phyloP scores from a whole-genome alignment of 495 filamentous ascomycete species.

The Aspergillus homomorphus region DNA sequence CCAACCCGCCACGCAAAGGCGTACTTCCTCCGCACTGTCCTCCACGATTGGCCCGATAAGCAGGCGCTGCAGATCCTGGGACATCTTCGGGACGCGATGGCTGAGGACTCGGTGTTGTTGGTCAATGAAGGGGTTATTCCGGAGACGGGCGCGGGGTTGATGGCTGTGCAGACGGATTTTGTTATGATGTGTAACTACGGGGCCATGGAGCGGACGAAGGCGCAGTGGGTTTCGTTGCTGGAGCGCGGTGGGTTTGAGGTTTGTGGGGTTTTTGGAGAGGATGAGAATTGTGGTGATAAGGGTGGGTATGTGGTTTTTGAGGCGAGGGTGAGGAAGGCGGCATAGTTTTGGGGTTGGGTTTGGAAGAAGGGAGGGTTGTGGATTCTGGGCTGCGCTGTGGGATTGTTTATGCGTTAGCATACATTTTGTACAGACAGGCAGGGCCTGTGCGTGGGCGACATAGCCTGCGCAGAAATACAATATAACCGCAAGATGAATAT shows the following conservation, averaged over 20 bases:
- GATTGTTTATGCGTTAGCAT: too few relatives aligned
- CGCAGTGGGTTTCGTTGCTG: slow-evolving; percentile 21
- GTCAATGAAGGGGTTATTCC: slow-evolving; percentile 37
- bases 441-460: too few relatives aligned
- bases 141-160: slow-evolving; percentile 10
- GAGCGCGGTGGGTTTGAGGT: slow-evolving; percentile 57
- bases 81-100: slow-evolving; percentile 40
- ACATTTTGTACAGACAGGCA: too few relatives aligned
- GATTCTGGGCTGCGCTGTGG: too few relatives aligned
- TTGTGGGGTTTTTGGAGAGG: slow-evolving; percentile 33
- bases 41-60: slow-evolving; percentile 51
- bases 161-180: slow-evolving; percentile 31
- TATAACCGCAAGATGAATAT: too few relatives aligned
- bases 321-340: slow-evolving; percentile 20
- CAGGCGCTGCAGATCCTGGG: slow-evolving; percentile 40
- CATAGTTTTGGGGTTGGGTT: not conserved
- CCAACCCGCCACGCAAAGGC: slow-evolving; percentile 35
- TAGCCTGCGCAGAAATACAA: too few relatives aligned
- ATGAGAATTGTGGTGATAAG: not conserved
- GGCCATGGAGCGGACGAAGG: slow-evolving; percentile 33
- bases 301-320: not conserved
- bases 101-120: slow-evolving; percentile 38
- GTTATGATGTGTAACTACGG: slow-evolving; percentile 38
- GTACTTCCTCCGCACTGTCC: slow-evolving; percentile 35
- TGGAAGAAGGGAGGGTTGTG: too few relatives aligned